phyloP scores from a whole-genome alignment of 2,329 filamentous ascomycete species.

The Colletotrichum cordylinicola region DNA sequence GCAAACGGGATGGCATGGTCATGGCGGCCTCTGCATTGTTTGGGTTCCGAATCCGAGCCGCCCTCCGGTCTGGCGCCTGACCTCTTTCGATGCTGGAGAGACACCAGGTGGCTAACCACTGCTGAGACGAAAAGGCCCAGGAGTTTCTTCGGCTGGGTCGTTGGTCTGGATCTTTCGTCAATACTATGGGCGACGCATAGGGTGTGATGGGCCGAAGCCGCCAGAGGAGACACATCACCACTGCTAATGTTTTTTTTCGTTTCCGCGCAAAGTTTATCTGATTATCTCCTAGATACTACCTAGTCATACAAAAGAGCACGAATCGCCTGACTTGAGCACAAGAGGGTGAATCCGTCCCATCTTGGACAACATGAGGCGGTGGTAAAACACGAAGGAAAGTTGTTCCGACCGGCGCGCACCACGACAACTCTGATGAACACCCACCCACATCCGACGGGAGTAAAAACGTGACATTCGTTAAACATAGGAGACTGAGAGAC shows the following conservation, averaged over 20 bases:
- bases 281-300: background rate
- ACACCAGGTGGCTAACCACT: background rate
- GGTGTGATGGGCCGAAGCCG: background rate
- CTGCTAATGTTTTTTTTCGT: background rate
- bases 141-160: background rate
- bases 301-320: background rate
- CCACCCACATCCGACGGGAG: background rate
- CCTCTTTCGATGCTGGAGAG: background rate
- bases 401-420: background rate
- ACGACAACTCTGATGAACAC: background rate
- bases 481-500: background rate
- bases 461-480: background rate
- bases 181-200: background rate
- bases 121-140: background rate
- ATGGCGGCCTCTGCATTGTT: background rate
- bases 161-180: background rate
- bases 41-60: background rate
- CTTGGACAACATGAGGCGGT: background rate
- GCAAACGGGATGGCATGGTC: background rate
- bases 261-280: background rate
- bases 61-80: background rate
- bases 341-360: background rate
- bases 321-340: background rate
- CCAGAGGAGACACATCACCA: background rate
- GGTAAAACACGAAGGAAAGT: slow-evolving; percentile 9